Percentiles rank a stretch among this genome's conserved stretches.
phyloP scores from a whole-genome alignment of 306 rosid genomes.

The Fragaria nilgerrensis region DNA sequence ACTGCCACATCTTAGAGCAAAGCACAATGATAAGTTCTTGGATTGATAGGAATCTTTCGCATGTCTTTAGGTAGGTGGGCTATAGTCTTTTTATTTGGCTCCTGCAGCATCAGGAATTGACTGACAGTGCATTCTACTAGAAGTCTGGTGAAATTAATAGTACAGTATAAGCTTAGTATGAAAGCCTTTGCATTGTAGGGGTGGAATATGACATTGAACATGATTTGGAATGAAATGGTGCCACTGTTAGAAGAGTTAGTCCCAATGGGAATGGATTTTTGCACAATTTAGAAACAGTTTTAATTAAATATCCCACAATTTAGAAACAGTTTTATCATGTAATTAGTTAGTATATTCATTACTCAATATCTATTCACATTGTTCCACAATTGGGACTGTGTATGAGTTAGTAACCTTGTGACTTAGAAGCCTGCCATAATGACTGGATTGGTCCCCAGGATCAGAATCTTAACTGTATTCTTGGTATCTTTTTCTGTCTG shows the following conservation, averaged over 20 bases:
- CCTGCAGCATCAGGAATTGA: background rate
- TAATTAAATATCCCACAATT: constrained; percentile 5
- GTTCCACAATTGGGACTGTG: background rate
- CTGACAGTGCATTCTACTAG: background rate
- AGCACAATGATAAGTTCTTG: background rate
- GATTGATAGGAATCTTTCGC: background rate
- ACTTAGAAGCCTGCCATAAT: background rate
- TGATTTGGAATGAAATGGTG: background rate
- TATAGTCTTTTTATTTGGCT: background rate
- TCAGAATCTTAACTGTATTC: background rate
- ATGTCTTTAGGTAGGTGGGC: background rate
- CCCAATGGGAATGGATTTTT: background rate
- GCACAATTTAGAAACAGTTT: background rate
- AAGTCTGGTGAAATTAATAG: background rate
- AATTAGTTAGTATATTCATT: background rate
- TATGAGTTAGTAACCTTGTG: background rate
- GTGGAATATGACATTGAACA: background rate
- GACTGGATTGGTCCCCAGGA: background rate
- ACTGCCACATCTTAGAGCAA: background rate
- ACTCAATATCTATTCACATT: background rate
- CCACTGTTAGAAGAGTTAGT: background rate
- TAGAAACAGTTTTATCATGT: background rate
- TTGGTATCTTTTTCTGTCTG: background rate
- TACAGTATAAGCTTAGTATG: no score
- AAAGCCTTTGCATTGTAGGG: background rate